Base-by-base conservation (phyloP, 2,329 filamentous ascomycete genomes). In the Xylariales sp. region DNA sequence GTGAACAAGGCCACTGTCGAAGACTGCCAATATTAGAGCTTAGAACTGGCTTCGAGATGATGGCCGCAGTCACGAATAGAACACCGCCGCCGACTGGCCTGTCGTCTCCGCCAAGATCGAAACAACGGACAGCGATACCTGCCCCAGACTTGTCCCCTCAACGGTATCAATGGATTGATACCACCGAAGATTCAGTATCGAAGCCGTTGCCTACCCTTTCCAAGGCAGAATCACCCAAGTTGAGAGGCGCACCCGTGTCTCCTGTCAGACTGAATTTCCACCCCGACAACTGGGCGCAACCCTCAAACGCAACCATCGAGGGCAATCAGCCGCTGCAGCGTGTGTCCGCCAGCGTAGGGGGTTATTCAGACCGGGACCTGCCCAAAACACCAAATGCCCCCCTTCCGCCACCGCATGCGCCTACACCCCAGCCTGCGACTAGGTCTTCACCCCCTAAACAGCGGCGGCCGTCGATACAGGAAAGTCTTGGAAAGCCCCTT, bases 211-310 rank as follows among this genome's bases (percentile, higher is more conserved):
- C 60, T 5, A 47, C 45, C n/a, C 44, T 56, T 2, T 50, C 57
- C 4, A 32, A 50, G 19, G 38, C 56, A 28, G 64, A 64, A 35
- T 44, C 66, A 15, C 65, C 72, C 18, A 65, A 66, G 45, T 62
- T 79, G 45, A 69, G 70, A 46, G 68, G 73, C 38, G 66, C 69
- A 12, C 76, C 77, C 21, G 64, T 71, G 20, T 80, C 78, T 29
- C 76, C 78, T 14, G 74, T 78, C 42, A 69, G 64, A 43, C 68
- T 80, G 40, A 77, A 74, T 52, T 70, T 75, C 42, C 71, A 73
- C 37, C 60, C 66, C 18, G 73, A 75, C 31, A 67, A 72, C 54
- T 78, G 71, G 71, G 64, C 65, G 15, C 66, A 67, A 50, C 69
- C 75, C 16, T 74, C 72, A 21, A 73, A 73, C 50, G 73, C 64